Base-by-base conservation (phyloP, 2,329 filamentous ascomycete genomes). In the Xylaria multiplex region DNA sequence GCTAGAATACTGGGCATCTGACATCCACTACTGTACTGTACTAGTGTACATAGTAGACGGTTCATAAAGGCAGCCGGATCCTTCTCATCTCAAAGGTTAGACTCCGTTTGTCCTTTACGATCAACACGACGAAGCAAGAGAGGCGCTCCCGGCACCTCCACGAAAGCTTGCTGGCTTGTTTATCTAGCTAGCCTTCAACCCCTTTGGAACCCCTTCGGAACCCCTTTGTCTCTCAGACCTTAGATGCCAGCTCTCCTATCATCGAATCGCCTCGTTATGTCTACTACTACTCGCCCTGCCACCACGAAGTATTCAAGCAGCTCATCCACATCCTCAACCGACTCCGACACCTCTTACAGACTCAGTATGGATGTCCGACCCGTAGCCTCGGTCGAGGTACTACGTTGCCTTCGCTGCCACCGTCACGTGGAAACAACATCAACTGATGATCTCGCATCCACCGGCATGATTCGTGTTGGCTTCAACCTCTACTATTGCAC, bases 401-500 rank as follows among this genome's bases (percentile, higher is more conserved):
- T 90, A 70, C 73, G 73, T 48, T 76, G 74, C 59, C 69, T 76
- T 24, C 86, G 88, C 71, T 90, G 88, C 80, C 84, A 89, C 75
- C 85, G 88, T 64, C 82, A 84, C 61, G 86, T 86, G 61, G 88
- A 90, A 80, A 83, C 85, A 32, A 88, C 87, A 7, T 84, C 85
- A 8, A 88, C 86, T 37, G 87, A 89, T 76, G 86, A 89, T 76
- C 80, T 84, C 56, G 81, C 79, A 70, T 80, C 85, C 49, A 85
- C 81, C 64, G 88, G 87, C 68, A 90, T 90, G 88, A 84, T 90
- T 14, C 83, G 85, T 73, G 87, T 90, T 68, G 86, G 87, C 1
- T 85, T 86, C 76, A 88, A 88, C 77, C 84, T 90, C 67, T 90
- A 90, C 80, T 90, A 90, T 78, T 90, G 88, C 79, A 82, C 85